Conservation (phyloP, 2,329 filamentous ascomycete species). For the Penicillium sp. region DNA sequence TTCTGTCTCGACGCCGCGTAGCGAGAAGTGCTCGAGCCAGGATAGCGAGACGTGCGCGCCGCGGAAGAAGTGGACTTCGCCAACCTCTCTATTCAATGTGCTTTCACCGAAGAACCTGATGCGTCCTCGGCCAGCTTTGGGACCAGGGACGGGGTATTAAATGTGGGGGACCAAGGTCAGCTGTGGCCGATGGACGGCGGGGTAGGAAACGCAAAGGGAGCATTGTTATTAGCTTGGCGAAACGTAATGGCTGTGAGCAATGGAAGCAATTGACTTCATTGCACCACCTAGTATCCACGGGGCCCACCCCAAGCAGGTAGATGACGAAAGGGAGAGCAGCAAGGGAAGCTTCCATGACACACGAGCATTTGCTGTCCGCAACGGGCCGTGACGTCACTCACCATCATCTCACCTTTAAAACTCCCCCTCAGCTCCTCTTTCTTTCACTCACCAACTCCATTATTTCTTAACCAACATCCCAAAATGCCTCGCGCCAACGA, state of each 20-base stretch:
- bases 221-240: constrained; percentile 15
- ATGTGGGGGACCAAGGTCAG: constrained; percentile 5
- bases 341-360: constrained; percentile 13
- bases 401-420: constrained; percentile 22
- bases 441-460: background rate
- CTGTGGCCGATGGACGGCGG: background rate
- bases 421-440: constrained; percentile 3
- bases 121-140: constrained; percentile 3
- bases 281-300: constrained; percentile 1
- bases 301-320: constrained; percentile 6
- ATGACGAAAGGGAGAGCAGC: constrained; percentile 21
- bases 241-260: constrained; percentile 15
- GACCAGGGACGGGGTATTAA: constrained; percentile 1
- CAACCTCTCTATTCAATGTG: constrained; percentile 16
- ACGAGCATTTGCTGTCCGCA: constrained; percentile 3
- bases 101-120: constrained; percentile 18
- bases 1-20: constrained; percentile 12
- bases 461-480: constrained; percentile 4
- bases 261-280: constrained; percentile 6
- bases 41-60: constrained; percentile 14
- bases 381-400: constrained; percentile 21
- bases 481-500: constrained; percentile 71
- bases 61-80: constrained; percentile 22
- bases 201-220: background rate
- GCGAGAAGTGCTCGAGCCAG: constrained; percentile 14